A percentile compares a stretch with the other conserved stretches of the same genome.
phyloP scores from a whole-genome alignment of 257 asterid genomes.

The Petrea volubilis region DNA sequence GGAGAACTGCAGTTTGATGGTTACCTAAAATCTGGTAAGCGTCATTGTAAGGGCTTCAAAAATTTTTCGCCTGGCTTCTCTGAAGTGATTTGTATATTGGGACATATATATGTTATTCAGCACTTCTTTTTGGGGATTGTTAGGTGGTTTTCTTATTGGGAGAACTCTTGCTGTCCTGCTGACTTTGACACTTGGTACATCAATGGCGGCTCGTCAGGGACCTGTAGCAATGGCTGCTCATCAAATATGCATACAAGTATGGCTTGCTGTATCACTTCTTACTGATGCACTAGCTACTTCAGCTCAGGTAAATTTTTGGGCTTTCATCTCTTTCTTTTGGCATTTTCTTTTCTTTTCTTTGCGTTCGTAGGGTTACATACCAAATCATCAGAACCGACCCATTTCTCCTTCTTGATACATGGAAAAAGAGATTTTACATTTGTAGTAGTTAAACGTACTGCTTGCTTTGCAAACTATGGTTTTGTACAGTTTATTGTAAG shows the following conservation, averaged over 20 bases:
- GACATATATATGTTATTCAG: neutral
- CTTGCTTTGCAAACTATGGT: neutral
- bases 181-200: constrained; percentile 82
- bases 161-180: constrained; percentile 88
- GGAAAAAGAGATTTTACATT: neutral
- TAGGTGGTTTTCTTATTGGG: constrained; percentile 93
- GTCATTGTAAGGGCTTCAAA: neutral
- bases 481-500: neutral
- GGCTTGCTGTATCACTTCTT: constrained; percentile 95
- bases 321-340: constrained; percentile 5
- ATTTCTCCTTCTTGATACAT: neutral
- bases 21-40: constrained; percentile 86
- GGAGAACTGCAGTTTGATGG: constrained; percentile 76
- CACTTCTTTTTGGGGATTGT: constrained; percentile 7
- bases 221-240: constrained; percentile 95
- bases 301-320: constrained; percentile 64
- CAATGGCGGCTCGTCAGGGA: constrained; percentile 99
- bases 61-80: neutral
- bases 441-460: neutral
- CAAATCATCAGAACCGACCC: neutral
- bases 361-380: neutral
- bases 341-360: neutral
- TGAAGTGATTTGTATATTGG: neutral
- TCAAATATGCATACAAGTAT: constrained; percentile 89
- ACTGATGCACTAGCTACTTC: constrained; percentile 92